Evolutionary conservation across 1,284 basidiomycete species (phyloP).

Genomic region (Heliocybe sulcata): DNA sequence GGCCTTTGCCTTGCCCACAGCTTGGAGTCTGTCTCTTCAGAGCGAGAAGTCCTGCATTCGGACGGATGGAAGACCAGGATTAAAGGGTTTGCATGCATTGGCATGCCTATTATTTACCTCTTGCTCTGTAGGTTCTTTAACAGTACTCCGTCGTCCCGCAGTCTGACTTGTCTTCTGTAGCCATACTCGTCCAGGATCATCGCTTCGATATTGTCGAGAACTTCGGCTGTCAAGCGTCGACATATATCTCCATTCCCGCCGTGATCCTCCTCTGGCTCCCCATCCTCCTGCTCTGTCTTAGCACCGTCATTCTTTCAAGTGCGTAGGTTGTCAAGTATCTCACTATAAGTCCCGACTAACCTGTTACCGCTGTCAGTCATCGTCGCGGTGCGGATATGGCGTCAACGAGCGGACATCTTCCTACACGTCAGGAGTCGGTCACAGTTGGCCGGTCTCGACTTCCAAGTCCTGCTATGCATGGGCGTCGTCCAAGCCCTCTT

Average conservation of each 20-base stretch:
- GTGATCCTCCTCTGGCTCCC: constrained; percentile 27
- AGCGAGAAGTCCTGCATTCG: neutral
- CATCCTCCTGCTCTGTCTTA: constrained; percentile 12
- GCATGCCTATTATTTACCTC: constrained; percentile 41
- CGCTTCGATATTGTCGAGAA: constrained; percentile 31
- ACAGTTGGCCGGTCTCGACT: neutral
- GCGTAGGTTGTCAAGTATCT: neutral
- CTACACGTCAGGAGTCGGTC: neutral
- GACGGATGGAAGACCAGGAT: constrained; percentile 24
- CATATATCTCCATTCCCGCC: constrained; percentile 23
- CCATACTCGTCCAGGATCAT: constrained; percentile 28
- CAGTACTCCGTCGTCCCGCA: neutral
- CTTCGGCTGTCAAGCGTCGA: constrained; percentile 25
- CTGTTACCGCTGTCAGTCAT: neutral
- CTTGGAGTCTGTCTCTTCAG: constrained; percentile 26
- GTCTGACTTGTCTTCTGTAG: neutral
- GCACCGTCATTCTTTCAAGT: neutral
- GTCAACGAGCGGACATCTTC: neutral
- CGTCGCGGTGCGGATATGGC: neutral
- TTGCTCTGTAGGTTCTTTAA: constrained; percentile 32
- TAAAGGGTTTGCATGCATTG: constrained; percentile 38
- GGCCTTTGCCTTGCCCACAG: constrained; percentile 38
- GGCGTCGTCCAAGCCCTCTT: neutral
- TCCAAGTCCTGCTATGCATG: neutral
- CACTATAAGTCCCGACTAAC: neutral